Evolutionary conservation across 352 stramenopile genomes (phyloP).

Genomic region (Elongisporangium senticosum): DNA sequence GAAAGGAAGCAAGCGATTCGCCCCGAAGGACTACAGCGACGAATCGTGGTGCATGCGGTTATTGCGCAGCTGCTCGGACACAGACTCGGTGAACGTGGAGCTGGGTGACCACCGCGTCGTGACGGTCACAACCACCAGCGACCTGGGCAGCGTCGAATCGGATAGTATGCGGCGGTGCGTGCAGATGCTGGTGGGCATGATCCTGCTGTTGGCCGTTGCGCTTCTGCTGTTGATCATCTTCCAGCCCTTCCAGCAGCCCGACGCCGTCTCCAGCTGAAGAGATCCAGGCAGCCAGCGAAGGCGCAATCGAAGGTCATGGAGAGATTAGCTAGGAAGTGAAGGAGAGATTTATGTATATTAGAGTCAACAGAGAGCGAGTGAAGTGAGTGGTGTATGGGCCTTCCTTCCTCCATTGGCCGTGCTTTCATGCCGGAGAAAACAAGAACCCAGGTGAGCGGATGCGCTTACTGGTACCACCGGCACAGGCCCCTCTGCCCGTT

Average conservation of each 20-base stretch:
- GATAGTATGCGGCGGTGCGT: constrained; percentile 68
- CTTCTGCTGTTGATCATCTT: constrained; percentile 71
- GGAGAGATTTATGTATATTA: neutral
- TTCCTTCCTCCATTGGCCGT: neutral
- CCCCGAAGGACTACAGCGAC: neutral
- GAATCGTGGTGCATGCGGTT: constrained; percentile 1
- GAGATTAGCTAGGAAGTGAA: neutral
- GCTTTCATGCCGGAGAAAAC: neutral
- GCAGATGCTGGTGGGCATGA: constrained; percentile 67
- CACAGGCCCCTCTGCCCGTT: too few relatives aligned
- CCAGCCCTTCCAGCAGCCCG: constrained; percentile 17
- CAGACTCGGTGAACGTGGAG: constrained; percentile 38
- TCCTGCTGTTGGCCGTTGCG: constrained; percentile 55
- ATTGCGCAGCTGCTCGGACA: constrained; percentile 4
- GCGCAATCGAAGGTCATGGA: neutral
- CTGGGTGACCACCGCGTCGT: constrained; percentile 20
- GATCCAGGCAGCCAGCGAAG: neutral
- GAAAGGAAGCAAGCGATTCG: constrained; percentile 5
- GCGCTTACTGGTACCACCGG: neutral
- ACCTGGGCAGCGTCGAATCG: constrained; percentile 18
- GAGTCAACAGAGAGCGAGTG: neutral
- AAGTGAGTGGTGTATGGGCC: neutral
- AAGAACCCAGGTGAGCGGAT: neutral
- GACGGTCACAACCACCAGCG: constrained; percentile 6
- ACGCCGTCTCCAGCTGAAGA: neutral